Evolutionary conservation across 2,329 filamentous ascomycete species (phyloP).

Genomic region (Leptographium wingfieldii): DNA sequence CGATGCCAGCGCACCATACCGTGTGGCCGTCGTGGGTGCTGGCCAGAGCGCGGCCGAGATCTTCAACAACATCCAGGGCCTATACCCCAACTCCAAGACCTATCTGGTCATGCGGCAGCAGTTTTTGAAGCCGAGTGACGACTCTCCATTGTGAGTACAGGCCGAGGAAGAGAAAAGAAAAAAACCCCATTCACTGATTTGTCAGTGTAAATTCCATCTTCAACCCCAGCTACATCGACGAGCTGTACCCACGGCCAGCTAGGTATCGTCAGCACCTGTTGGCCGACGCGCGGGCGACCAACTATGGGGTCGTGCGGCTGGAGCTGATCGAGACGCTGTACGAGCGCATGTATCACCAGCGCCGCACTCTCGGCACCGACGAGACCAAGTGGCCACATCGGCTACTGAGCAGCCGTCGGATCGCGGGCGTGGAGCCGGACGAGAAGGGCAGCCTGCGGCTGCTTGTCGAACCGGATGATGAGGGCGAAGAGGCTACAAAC

Average conservation of each 20-base stretch:
- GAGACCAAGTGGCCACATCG: slow-evolving; percentile 69
- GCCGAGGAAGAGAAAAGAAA: not conserved
- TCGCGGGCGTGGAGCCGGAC: slow-evolving; percentile 46
- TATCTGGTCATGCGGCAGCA: slow-evolving; percentile 69
- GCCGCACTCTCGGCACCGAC: slow-evolving; percentile 53
- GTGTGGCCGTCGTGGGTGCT: slow-evolving; percentile 73
- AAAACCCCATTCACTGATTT: not conserved
- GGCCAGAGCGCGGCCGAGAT: slow-evolving; percentile 94
- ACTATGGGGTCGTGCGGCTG: slow-evolving; percentile 90
- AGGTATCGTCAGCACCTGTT: slow-evolving; percentile 49
- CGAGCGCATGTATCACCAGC: slow-evolving; percentile 76
- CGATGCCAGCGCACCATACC: slow-evolving; percentile 45
- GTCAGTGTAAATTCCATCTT: slow-evolving; percentile 86
- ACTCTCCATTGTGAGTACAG: slow-evolving; percentile 75
- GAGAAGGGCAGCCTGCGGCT: slow-evolving; percentile 38
- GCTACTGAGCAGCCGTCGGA: slow-evolving; percentile 57
- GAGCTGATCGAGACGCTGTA: slow-evolving; percentile 82
- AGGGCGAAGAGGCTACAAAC: slow-evolving; percentile 11
- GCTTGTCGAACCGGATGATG: slow-evolving; percentile 34
- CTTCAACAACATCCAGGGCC: slow-evolving; percentile 71
- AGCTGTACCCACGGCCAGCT: slow-evolving; percentile 55
- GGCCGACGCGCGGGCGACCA: slow-evolving; percentile 65
- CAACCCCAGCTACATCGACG: slow-evolving; percentile 74
- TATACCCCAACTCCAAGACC: slow-evolving; percentile 73
- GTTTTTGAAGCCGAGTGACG: slow-evolving; percentile 80